Conservation (phyloP, 345 rosid genomes). For the Gynandropsis gynandra region DNA sequence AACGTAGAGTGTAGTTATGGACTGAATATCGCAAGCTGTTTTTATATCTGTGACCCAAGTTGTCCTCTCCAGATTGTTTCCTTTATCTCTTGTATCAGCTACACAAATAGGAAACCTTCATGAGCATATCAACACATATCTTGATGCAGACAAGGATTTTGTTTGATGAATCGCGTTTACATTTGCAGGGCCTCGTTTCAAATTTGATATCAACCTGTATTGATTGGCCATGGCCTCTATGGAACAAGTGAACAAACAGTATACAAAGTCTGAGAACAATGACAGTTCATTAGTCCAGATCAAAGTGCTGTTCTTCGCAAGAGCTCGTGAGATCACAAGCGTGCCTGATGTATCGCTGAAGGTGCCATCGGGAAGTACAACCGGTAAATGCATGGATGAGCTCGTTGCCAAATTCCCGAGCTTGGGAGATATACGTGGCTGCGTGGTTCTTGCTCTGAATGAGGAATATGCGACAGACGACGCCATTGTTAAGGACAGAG, state of each 20-base stretch:
- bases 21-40: no score
- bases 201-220: no score
- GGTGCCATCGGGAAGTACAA: conserved; percentile 57
- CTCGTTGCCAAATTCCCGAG: conserved; percentile 52
- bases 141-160: no score
- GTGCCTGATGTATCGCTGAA: conserved; percentile 41
- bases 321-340: conserved; percentile 80
- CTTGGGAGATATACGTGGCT: conserved; percentile 56
- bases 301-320: conserved; percentile 76
- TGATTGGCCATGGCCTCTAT: conserved; percentile 17
- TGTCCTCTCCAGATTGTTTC: no score
- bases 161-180: no score
- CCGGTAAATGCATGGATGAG: conserved; percentile 55
- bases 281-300: conserved; percentile 33
- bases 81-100: no score
- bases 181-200: no score
- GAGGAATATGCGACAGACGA: conserved; percentile 63
- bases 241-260: conserved; percentile 1
- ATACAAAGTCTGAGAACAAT: conserved; percentile 15
- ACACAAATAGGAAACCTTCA: no score
- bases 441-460: conserved; percentile 73
- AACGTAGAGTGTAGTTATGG: no score
- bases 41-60: no score
- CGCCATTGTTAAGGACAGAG: conserved; percentile 53
- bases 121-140: no score